These are phyloP conservation scores for Cutaneotrichosporon sp. DNA, from an alignment of 1,284 basidiomycete genomes.

Conservation along the genomic window DNA sequence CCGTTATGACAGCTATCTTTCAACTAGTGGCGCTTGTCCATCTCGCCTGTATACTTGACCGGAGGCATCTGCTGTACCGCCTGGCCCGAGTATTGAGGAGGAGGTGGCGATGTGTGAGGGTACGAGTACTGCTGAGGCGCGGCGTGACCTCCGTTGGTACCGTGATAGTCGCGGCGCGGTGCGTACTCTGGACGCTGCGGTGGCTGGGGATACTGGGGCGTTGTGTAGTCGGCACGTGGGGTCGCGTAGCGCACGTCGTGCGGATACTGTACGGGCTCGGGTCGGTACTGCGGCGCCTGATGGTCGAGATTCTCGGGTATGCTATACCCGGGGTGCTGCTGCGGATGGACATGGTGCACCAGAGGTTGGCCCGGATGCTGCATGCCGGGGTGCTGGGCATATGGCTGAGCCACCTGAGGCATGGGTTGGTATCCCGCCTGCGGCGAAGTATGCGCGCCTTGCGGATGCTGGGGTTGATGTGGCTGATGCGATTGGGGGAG, in stretches of 20 bases:
- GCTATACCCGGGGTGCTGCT: slow-evolving; percentile 2
- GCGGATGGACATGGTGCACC: not conserved
- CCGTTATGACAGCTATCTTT: not conserved
- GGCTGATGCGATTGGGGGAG: not conserved
- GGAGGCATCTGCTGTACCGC: not conserved
- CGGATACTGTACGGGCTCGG: not conserved
- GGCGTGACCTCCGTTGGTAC: not conserved
- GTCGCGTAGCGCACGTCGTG: not conserved
- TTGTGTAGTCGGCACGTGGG: not conserved
- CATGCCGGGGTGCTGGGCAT: not conserved
- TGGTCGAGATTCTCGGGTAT: not conserved
- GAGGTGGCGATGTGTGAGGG: slow-evolving; percentile 1
- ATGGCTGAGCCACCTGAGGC: not conserved
- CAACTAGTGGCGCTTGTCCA: not conserved
- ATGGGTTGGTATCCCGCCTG: not conserved
- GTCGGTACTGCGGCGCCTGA: not conserved
- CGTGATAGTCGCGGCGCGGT: not conserved
- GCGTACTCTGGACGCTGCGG: not conserved
- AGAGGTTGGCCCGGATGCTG: not conserved
- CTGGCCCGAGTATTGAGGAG: not conserved
- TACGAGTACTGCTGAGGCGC: not conserved
- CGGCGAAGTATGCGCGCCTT: not conserved
- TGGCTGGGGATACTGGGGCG: not conserved
- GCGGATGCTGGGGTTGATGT: not conserved
- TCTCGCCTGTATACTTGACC: not conserved